Percentiles rank a stretch among this genome's conserved stretches.
phyloP scores from a whole-genome alignment of 2,329 filamentous ascomycete genomes.

The Sporothrix curviconia region DNA sequence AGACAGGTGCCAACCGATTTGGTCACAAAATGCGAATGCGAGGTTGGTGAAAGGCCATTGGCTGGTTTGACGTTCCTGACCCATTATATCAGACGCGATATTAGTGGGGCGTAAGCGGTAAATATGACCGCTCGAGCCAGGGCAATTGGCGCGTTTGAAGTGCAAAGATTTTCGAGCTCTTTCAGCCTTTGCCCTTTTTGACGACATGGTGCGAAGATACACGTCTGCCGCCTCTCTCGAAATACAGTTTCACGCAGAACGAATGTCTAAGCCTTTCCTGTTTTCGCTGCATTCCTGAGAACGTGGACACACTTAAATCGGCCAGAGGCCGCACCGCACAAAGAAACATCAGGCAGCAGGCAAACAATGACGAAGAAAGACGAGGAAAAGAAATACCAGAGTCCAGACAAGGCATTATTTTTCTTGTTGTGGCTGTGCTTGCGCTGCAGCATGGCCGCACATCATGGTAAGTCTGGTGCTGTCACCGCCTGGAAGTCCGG shows the following conservation, averaged over 20 bases:
- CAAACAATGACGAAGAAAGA: neutral
- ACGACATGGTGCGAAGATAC: neutral
- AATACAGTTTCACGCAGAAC: neutral
- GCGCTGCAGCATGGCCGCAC: neutral
- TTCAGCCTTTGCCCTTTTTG: no score
- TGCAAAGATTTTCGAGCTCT: no score
- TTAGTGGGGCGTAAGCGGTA: no score
- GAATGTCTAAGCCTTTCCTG: neutral
- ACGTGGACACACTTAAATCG: neutral
- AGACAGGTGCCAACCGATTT: neutral
- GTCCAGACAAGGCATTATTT: neutral
- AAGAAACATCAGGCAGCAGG: neutral
- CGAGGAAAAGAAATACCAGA: neutral
- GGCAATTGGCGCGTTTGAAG: no score
- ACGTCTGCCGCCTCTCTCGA: no score
- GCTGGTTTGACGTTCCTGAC: neutral
- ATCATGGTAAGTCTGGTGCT: no score
- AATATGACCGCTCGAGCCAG: no score
- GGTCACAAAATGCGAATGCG: neutral
- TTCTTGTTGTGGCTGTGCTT: constrained; percentile 1
- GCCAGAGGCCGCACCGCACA: neutral
- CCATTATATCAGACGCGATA: neutral
- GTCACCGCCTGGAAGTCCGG: no score
- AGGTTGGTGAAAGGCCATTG: neutral
- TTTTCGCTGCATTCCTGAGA: neutral